phyloP scores from a whole-genome alignment of 345 rosid genomes.

The Cardiospermum halicacabum region DNA sequence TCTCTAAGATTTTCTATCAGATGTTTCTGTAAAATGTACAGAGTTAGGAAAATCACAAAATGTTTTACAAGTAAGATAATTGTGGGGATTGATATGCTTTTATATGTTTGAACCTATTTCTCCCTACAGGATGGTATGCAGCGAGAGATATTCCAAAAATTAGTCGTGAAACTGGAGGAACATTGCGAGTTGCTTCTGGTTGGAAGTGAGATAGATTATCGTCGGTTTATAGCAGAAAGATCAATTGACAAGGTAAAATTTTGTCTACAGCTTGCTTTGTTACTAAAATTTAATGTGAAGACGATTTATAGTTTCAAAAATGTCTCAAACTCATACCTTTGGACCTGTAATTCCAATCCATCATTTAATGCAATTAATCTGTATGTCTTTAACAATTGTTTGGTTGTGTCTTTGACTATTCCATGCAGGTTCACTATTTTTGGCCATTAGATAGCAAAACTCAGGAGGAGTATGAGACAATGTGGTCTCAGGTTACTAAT shows the following conservation, averaged over 20 bases:
- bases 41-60: not conserved
- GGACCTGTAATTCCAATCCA: not conserved
- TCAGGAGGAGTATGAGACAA: constrained; percentile 49
- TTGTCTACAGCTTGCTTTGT: not conserved
- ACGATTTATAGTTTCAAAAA: not conserved
- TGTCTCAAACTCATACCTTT: not conserved
- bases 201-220: constrained; percentile 86
- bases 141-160: constrained; percentile 71
- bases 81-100: not conserved
- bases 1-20: not conserved
- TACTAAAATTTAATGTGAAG: not conserved
- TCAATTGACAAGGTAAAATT: constrained; percentile 42
- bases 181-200: constrained; percentile 73
- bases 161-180: constrained; percentile 57
- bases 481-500: constrained; percentile 61
- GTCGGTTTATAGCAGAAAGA: constrained; percentile 64
- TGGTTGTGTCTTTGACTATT: constrained; percentile 15
- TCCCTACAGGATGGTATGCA: constrained; percentile 88
- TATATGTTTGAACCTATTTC: not conserved
- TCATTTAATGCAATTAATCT: constrained; percentile 4
- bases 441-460: constrained; percentile 59
- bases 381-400: not conserved
- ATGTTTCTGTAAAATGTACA: not conserved
- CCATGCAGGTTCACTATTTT: constrained; percentile 61
- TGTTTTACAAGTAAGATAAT: not conserved